Evolutionary conservation across 1,284 basidiomycete species (phyloP), one percentile per base, ranked within the genome.

Genomic region (Vanrija sp.): DNA sequence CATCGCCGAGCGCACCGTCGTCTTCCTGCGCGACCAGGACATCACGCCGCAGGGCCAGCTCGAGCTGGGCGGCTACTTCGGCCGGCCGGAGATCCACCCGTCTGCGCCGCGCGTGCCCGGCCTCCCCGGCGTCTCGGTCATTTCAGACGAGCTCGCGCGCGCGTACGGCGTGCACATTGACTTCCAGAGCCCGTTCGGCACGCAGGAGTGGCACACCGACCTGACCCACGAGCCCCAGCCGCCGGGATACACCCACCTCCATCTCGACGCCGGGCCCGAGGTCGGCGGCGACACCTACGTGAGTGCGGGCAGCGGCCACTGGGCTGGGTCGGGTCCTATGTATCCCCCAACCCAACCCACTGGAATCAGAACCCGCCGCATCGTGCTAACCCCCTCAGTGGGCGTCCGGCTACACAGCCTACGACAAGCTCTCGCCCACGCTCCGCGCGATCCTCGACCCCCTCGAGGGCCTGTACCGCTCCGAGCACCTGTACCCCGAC

Each of bases 171-270:
- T 58, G 38, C 9, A 34, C 34, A 34, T 34, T 12, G 50, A 64
- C 47, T 47, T 64, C 38, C 42, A 19, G 34, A 14, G 12, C 34
- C 34, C 34, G 12, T 57, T 59, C 18, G 68, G 68, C 21, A 60
- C 60, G 77, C 84, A 85, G 49, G 83, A 86, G 61, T 86, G 88
- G 78, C 83, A 86, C 58, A 78, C 87, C 57, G 80, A 79, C 65
- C 81, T 88, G 46, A 85, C 87, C 1, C 86, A 88, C 63, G 80
- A 88, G 55, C 83, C 56, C 15, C 87, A 84, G 72, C 88, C 84
- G 57, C 85, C 87, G 64, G 78, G 80, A 68, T 86, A 60, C 78
- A 86, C 75, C 79, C 85, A 50, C 78, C 81, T 51, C 19, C 67
- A 70, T 57, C 63, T 68, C 28, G 68, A 72, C 52, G 63, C 65